A percentile compares a stretch with the other conserved stretches of the same genome.
Evolutionary conservation across 2,329 filamentous ascomycete species (phyloP).

Genomic region (Daldinia eschscholtzii): DNA sequence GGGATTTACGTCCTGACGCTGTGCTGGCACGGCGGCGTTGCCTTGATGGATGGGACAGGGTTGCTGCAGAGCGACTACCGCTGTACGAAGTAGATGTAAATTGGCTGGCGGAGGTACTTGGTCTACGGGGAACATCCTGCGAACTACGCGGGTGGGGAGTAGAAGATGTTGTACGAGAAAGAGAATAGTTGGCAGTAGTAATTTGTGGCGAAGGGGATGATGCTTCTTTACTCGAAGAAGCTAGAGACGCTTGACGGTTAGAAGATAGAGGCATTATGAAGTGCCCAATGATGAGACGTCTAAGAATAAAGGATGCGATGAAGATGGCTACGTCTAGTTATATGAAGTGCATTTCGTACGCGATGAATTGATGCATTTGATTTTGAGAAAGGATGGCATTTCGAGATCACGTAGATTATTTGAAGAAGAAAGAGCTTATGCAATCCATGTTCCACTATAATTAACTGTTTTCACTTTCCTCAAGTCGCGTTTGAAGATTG

Average conservation of each 20-base stretch:
- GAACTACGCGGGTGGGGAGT: slow-evolving; percentile 36
- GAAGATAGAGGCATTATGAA: background rate
- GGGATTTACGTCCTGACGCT: slow-evolving; percentile 61
- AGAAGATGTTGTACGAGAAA: slow-evolving; percentile 41
- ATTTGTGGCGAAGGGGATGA: slow-evolving; percentile 19
- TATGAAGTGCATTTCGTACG: background rate
- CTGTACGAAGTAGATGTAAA: slow-evolving; percentile 48
- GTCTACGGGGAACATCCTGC: slow-evolving; percentile 32
- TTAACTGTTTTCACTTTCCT: background rate
- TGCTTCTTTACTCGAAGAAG: slow-evolving; percentile 40
- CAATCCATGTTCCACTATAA: too few species aligned
- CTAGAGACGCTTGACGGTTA: slow-evolving; percentile 27
- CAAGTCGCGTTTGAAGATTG: background rate
- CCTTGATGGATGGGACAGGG: slow-evolving; percentile 44
- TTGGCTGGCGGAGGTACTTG: slow-evolving; percentile 45
- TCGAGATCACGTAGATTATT: background rate
- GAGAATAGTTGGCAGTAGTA: slow-evolving; percentile 26
- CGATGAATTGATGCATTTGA: background rate
- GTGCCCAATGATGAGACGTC: background rate
- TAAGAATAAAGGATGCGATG: background rate
- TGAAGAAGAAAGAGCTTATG: too few species aligned
- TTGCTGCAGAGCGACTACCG: slow-evolving; percentile 47
- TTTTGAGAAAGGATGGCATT: background rate
- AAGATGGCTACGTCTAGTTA: background rate
- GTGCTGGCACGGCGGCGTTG: slow-evolving; percentile 53